Evolutionary conservation across 306 rosid species (phyloP).

Genomic region (Phaseolus lunatus): DNA sequence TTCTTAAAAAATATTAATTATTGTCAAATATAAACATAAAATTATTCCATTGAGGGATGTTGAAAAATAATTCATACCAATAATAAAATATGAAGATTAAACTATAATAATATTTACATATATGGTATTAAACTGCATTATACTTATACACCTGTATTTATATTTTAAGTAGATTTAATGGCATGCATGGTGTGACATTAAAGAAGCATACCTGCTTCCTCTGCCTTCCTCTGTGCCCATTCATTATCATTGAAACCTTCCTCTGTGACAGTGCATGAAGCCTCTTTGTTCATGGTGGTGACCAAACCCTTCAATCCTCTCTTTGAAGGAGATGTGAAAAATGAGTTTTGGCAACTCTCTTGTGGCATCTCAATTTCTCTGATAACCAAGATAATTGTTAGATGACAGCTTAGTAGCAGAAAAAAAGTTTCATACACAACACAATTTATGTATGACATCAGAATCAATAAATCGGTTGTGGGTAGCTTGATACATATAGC

Average conservation of each 20-base stretch:
- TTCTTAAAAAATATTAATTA: not conserved
- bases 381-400: not conserved
- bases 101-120: not conserved
- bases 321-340: constrained; percentile 78
- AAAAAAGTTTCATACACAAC: not conserved
- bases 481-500: not conserved
- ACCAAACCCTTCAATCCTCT: constrained; percentile 80
- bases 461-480: not conserved
- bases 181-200: not conserved
- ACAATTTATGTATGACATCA: constrained; percentile 9
- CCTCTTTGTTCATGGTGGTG: constrained; percentile 51
- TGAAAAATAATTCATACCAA: not conserved
- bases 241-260: constrained; percentile 85
- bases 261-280: constrained; percentile 52
- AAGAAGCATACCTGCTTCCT: constrained; percentile 80
- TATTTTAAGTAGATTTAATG: not conserved
- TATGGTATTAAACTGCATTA: not conserved
- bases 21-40: too few relatives aligned
- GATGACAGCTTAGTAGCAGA: not conserved
- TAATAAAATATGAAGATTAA: not conserved
- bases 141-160: not conserved
- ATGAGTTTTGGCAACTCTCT: constrained; percentile 56
- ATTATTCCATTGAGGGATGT: not conserved
- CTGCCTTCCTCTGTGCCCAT: constrained; percentile 96
- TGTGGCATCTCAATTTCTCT: constrained; percentile 69